These are phyloP conservation scores for Blastobotrys illinoisensis DNA, from an alignment of 1,139 yeast genomes.

Conservation along the genomic window DNA sequence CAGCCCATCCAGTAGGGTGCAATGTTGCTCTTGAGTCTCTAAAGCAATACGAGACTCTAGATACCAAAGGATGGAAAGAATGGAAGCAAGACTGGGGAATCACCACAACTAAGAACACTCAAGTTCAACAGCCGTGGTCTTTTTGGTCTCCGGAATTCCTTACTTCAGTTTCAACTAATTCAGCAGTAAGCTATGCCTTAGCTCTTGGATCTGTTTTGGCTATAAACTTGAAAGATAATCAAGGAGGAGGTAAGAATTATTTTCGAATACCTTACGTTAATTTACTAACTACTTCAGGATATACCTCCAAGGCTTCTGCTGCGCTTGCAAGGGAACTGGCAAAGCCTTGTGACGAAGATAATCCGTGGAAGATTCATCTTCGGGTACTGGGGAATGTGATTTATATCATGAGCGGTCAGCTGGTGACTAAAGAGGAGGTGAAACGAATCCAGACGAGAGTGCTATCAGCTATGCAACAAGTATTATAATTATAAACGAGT, in stretches of 20 bases:
- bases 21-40: constrained; percentile 26
- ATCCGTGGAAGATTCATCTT: constrained; percentile 19
- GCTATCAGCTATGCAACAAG: background rate
- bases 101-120: constrained; percentile 16
- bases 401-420: constrained; percentile 21
- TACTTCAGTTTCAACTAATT: constrained; percentile 15
- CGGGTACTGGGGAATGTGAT: constrained; percentile 24
- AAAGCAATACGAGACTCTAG: constrained; percentile 9
- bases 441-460: background rate
- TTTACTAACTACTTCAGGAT: constrained; percentile 12
- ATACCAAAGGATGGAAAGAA: constrained; percentile 15
- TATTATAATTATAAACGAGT: background rate
- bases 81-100: constrained; percentile 5
- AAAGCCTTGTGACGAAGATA: constrained; percentile 5
- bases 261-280: too few species aligned
- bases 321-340: constrained; percentile 5
- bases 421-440: constrained; percentile 10
- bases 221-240: constrained; percentile 20
- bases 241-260: background rate
- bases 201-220: constrained; percentile 27
- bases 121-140: constrained; percentile 23
- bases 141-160: constrained; percentile 12
- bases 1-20: constrained; percentile 31
- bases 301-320: constrained; percentile 17
- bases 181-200: constrained; percentile 21